Percentiles rank a stretch among this genome's conserved stretches.
Conservation (phyloP, 2,329 filamentous ascomycete genomes). For the Alternaria arborescens region DNA sequence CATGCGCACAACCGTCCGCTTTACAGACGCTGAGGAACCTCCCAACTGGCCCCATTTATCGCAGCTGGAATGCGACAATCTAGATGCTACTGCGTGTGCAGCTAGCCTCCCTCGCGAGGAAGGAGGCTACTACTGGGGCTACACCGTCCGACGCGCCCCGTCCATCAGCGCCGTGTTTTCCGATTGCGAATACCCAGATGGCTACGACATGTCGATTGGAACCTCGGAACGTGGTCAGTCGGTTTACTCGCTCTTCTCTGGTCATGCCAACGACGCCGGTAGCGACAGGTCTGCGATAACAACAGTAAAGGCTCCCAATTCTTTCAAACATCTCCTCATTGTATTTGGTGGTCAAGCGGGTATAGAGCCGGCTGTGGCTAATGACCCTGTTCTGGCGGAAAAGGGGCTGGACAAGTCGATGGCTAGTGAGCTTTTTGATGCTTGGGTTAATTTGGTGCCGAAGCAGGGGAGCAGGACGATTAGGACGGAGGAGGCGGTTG, state of each 20-base stretch:
- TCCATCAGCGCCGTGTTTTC: conserved; percentile 79
- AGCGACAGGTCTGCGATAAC: not conserved
- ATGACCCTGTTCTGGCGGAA: conserved; percentile 65
- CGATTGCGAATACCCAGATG: conserved; percentile 75
- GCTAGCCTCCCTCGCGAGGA: conserved; percentile 75
- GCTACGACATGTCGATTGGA: conserved; percentile 84
- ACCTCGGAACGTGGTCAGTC: conserved; percentile 79
- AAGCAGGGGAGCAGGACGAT: conserved; percentile 84
- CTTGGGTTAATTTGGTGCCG: conserved; percentile 83
- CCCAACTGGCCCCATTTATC: conserved; percentile 40
- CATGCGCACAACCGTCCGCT: conserved; percentile 76
- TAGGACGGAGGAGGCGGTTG: conserved; percentile 82
- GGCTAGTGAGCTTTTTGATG: conserved; percentile 78
- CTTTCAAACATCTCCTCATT: conserved; percentile 76
- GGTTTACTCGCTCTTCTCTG: conserved; percentile 47
- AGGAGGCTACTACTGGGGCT: conserved; percentile 88
- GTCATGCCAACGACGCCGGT: not conserved
- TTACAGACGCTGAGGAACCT: conserved; percentile 59
- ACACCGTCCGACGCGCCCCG: conserved; percentile 70
- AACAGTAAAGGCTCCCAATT: conserved; percentile 35
- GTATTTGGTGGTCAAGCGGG: conserved; percentile 85
- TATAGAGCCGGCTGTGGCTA: conserved; percentile 76
- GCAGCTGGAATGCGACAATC: conserved; percentile 29
- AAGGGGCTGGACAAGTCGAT: conserved; percentile 71
- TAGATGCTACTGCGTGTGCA: conserved; percentile 68